Evolutionary conservation across 176 grass and related monocot genomes (phyloP).

Genomic region (Zoysia pacifica): DNA sequence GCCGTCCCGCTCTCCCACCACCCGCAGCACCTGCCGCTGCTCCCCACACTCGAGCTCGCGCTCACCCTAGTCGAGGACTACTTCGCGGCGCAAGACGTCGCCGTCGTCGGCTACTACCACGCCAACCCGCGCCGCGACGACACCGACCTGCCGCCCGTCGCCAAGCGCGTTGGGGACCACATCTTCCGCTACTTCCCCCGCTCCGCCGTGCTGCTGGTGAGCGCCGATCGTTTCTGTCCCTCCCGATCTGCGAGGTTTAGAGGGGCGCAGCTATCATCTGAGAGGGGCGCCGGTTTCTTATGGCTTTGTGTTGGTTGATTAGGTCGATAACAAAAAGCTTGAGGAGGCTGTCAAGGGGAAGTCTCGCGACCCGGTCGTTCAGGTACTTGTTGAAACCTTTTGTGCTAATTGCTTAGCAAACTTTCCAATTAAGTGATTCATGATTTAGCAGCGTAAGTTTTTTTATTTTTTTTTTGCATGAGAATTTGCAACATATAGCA

Average conservation of each 20-base stretch:
- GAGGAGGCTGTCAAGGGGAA: constrained; percentile 58
- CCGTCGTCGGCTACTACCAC: constrained; percentile 96
- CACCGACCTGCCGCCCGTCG: constrained; percentile 63
- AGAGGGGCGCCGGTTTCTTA: constrained; percentile 4
- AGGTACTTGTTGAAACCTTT: constrained; percentile 46
- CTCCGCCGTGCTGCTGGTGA: constrained; percentile 80
- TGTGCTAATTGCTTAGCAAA: neutral
- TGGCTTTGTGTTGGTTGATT: constrained; percentile 14
- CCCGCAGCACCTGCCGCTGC: constrained; percentile 77
- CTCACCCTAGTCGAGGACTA: constrained; percentile 90
- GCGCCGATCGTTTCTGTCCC: neutral
- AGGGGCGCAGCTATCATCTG: constrained; percentile 13
- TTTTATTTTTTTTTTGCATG: neutral
- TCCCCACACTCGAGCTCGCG: constrained; percentile 90
- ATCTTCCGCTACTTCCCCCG: constrained; percentile 89
- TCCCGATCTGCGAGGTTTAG: neutral
- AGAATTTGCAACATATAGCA: neutral
- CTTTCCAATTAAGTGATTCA: neutral
- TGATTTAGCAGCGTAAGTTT: neutral
- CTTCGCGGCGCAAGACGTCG: constrained; percentile 55
- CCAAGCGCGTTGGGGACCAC: constrained; percentile 92
- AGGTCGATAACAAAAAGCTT: constrained; percentile 89
- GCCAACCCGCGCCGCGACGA: constrained; percentile 83
- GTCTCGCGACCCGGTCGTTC: constrained; percentile 48
- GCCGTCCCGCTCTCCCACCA: constrained; percentile 79